Evolutionary conservation across 345 rosid genomes (phyloP).

Genomic region (Eucalyptus erythrocorys): DNA sequence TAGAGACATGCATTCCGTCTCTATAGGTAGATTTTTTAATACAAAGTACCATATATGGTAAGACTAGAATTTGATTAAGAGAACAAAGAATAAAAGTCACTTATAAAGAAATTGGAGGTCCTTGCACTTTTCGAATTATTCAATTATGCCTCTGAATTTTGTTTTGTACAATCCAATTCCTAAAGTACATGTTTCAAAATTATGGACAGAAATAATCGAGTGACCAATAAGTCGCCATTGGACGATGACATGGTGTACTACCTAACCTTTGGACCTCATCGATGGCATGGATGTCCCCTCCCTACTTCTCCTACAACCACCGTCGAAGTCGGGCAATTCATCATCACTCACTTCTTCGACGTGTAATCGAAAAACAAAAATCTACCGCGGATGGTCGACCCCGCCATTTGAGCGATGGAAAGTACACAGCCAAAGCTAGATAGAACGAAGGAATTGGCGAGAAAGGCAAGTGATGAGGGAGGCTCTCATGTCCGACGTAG

Average conservation of each 20-base stretch:
- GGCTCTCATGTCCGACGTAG: fast-evolving
- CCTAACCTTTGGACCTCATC: neutral
- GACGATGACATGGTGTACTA: fast-evolving
- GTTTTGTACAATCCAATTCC: neutral
- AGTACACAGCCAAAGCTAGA: neutral
- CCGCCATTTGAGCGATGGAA: neutral
- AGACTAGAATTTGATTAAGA: neutral
- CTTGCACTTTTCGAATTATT: neutral
- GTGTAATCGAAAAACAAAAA: fast-evolving
- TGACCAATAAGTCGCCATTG: fast-evolving
- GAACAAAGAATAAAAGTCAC: neutral
- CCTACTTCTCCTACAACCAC: neutral
- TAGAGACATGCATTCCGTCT: neutral
- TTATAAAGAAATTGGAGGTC: neutral
- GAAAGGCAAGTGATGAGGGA: neutral
- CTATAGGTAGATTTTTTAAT: neutral
- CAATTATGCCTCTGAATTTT: neutral
- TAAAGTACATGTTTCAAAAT: neutral
- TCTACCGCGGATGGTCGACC: neutral
- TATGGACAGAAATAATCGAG: neutral
- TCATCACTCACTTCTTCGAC: neutral
- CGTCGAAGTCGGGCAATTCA: neutral
- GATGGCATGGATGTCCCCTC: neutral
- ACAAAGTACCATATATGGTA: neutral
- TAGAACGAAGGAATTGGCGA: neutral